Percentiles rank a stretch among this genome's conserved stretches.
Evolutionary conservation across 2,329 filamentous ascomycete species (phyloP).

Genomic region (Fusarium sp.): DNA sequence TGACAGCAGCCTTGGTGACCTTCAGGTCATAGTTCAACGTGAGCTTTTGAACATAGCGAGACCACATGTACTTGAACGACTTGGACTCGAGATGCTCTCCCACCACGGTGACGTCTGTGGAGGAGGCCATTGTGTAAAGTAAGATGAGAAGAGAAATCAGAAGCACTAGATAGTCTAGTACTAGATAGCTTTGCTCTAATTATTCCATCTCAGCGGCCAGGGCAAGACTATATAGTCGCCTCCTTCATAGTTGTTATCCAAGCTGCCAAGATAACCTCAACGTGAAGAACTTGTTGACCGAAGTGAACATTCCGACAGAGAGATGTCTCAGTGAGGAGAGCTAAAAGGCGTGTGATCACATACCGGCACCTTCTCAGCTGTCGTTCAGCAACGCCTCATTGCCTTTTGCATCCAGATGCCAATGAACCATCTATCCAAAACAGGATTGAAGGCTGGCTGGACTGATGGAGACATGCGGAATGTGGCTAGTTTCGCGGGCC

Average conservation of each 20-base stretch:
- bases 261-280: neutral
- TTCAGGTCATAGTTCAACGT: conserved; percentile 15
- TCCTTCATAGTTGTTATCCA: neutral
- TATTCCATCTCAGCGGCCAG: neutral
- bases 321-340: neutral
- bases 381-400: neutral
- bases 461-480: neutral
- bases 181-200: neutral
- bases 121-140: neutral
- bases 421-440: neutral
- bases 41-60: conserved; percentile 18
- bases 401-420: neutral
- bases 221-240: neutral
- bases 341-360: neutral
- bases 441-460: neutral
- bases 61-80: conserved; percentile 29
- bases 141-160: neutral
- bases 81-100: neutral
- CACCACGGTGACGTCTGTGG: neutral
- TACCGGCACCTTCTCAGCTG: neutral
- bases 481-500: conserved; percentile 13
- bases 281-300: neutral
- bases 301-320: neutral
- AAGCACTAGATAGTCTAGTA: neutral
- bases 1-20: neutral